phyloP scores from a whole-genome alignment of 1,284 basidiomycete species.

The Microbotryomycetes sp. region DNA sequence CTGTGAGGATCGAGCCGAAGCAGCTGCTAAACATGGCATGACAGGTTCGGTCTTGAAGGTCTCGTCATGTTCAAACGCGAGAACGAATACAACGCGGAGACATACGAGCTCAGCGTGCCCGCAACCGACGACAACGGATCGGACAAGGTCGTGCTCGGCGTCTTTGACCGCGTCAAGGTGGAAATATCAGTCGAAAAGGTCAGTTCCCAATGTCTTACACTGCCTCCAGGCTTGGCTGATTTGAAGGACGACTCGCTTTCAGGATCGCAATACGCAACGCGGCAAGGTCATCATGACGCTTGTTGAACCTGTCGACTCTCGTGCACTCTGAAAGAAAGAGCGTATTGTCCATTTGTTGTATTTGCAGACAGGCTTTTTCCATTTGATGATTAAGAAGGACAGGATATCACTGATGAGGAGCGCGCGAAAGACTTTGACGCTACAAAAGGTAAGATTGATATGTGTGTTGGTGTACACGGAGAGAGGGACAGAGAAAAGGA shows the following conservation, averaged over 20 bases:
- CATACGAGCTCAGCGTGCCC: constrained; percentile 74
- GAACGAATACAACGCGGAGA: constrained; percentile 80
- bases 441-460: no score
- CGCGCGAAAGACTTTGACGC: no score
- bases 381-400: no score
- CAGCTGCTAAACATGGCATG: neutral
- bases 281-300: constrained; percentile 86
- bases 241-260: neutral
- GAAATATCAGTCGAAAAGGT: constrained; percentile 80
- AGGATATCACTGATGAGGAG: no score
- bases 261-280: constrained; percentile 84
- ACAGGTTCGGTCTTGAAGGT: constrained; percentile 84
- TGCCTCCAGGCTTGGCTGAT: no score
- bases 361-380: no score
- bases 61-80: constrained; percentile 87
- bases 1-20: neutral
- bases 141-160: constrained; percentile 52
- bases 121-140: constrained; percentile 36
- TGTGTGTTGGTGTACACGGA: no score
- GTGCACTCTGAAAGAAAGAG: neutral
- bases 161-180: constrained; percentile 89
- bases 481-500: no score
- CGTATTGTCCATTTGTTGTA: neutral
- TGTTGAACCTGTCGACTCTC: constrained; percentile 49
- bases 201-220: neutral